Base-by-base conservation (phyloP, 2,329 filamentous ascomycete genomes). In the Simplicillium sp. region DNA sequence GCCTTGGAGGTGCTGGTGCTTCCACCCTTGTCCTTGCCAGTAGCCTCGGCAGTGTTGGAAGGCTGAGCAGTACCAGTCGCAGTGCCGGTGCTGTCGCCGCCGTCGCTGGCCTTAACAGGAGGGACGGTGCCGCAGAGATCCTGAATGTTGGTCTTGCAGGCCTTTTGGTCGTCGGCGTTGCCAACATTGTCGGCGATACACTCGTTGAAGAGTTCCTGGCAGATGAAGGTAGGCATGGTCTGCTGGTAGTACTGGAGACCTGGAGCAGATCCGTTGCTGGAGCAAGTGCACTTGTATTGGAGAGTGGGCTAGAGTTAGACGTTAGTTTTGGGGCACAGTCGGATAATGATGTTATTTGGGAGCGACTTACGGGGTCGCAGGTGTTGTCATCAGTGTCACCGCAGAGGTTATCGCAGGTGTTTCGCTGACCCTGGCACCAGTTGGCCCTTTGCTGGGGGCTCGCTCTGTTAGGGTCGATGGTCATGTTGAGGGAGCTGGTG, bases 191-290 rank as follows among this genome's bases (percentile, higher is more conserved):
- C 43, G 3, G 32, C 35, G 49, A 66, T 73, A 60, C 75, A 79
- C 44, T 69, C 57, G 18, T 51, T 46, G 56, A 63, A 74, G 33
- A 72, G 67, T 44, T 63, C 44, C 42, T 66, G 18, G 64, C 75
- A 79, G 52, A 75, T 66, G 52, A 71, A 75, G 42, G 60, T 65
- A 37, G 67, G 66, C 48, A 78, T 59, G 3, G 72, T 74, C 61
- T 75, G 66, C 37, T 46, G 50, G 60, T 74, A 78, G 55, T 70
- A 66, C 55, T 74, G 60, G 36, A 78, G 65, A 43, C 68, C 70
- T 12, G 73, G 72, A 7, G 62, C 60, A 36, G 64, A 66, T 50
- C 55, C 59, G 57, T 76, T 73, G 47, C 57, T 50, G 29, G 53
- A 40, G 62, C 74, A 77, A 13, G 57, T 62, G 57, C 74, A 78